Evolutionary conservation across 345 rosid genomes (phyloP).

Genomic region (Trapa incisa): DNA sequence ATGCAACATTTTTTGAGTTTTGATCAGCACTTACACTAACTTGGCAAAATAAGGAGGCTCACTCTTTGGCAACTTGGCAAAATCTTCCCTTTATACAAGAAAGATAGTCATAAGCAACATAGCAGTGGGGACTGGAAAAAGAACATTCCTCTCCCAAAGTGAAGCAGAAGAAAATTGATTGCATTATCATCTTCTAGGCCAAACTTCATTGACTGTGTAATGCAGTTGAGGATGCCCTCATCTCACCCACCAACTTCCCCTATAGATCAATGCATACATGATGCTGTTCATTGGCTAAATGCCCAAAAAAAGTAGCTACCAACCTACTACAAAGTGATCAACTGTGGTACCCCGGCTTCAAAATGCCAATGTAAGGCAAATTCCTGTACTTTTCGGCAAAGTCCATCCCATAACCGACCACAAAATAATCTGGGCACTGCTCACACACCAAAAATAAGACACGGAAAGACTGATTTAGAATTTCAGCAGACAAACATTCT

Average conservation of each 20-base stretch:
- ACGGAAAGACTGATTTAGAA: neutral
- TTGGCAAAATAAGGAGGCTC: neutral
- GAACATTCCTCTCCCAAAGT: neutral
- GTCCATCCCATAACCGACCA: conserved; percentile 94
- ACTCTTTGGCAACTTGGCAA: neutral
- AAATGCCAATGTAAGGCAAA: conserved; percentile 71
- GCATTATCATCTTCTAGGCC: neutral
- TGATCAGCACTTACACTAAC: no score
- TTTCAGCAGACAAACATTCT: neutral
- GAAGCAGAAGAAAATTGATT: neutral
- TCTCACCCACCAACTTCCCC: neutral
- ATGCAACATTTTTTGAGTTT: neutral
- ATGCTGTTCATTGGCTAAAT: neutral
- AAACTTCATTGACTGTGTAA: neutral
- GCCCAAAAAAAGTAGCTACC: no score
- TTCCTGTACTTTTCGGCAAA: conserved; percentile 77
- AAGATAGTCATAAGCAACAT: neutral
- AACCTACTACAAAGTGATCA: conserved; percentile 10
- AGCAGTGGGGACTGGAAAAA: neutral
- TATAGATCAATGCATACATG: neutral
- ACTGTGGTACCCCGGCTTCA: conserved; percentile 61
- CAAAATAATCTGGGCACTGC: conserved; percentile 85
- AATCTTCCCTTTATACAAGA: neutral
- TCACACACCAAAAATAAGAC: conserved; percentile 10
- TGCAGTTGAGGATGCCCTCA: neutral